These are phyloP conservation scores for Poa annua DNA, from an alignment of 176 grass and related monocot genomes.

Conservation along the genomic window DNA sequence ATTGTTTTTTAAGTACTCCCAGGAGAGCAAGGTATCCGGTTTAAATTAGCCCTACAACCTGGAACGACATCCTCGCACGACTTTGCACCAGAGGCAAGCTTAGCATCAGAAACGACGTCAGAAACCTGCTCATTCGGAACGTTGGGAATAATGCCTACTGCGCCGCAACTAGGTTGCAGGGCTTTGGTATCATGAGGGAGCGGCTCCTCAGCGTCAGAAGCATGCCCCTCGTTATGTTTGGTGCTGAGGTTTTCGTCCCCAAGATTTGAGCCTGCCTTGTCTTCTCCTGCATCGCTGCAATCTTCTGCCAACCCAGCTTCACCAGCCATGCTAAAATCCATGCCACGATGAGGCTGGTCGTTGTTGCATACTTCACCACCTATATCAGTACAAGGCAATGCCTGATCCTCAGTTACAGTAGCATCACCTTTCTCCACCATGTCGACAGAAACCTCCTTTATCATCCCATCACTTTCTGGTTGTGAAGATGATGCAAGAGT, in stretches of 20 bases:
- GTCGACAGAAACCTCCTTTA: constrained; percentile 21
- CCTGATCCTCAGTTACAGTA: neutral
- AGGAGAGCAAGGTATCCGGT: constrained; percentile 50
- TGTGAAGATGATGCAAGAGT: constrained; percentile 9
- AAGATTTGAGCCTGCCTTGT: constrained; percentile 12
- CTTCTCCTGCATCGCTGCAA: neutral
- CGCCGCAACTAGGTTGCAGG: neutral
- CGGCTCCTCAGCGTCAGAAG: neutral
- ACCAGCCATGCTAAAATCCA: neutral
- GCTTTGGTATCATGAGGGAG: neutral
- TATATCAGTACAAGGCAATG: neutral
- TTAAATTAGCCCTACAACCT: constrained; percentile 48
- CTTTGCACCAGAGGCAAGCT: constrained; percentile 36
- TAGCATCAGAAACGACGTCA: constrained; percentile 29
- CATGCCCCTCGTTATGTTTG: neutral
- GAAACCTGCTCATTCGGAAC: constrained; percentile 8
- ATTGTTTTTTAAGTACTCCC: constrained; percentile 49
- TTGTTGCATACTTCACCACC: neutral
- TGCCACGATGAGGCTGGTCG: neutral
- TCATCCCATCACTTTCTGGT: constrained; percentile 18
- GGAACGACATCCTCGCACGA: constrained; percentile 32
- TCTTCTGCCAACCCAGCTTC: neutral
- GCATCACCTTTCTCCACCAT: neutral
- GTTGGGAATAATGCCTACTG: neutral
- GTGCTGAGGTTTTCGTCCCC: constrained; percentile 1